Percentiles rank a stretch among this genome's conserved stretches.
Evolutionary conservation across 2,329 filamentous ascomycete species (phyloP).

Genomic region (Diaporthe vexans): DNA sequence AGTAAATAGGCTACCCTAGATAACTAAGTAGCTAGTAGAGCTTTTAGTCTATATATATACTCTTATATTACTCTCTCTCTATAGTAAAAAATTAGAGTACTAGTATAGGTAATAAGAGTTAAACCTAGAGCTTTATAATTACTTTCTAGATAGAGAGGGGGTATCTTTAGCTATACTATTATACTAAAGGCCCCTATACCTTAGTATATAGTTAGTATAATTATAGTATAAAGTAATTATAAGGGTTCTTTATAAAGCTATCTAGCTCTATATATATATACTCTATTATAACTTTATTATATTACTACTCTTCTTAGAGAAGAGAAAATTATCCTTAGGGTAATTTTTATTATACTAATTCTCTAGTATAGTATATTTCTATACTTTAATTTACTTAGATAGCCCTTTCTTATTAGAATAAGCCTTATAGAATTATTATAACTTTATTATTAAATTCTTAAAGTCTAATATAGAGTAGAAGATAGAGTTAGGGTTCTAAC

Average conservation of each 20-base stretch:
- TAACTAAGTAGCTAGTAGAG: too few relatives aligned
- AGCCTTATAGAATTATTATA: neutral
- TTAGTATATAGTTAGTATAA: too few relatives aligned
- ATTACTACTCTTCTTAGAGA: neutral
- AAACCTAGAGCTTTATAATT: too few relatives aligned
- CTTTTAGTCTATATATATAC: too few relatives aligned
- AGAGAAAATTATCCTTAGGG: neutral
- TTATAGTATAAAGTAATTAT: neutral
- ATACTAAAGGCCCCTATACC: too few relatives aligned
- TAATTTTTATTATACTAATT: neutral
- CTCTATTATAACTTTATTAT: neutral
- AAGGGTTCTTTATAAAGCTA: neutral
- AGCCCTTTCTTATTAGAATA: neutral
- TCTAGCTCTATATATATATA: neutral
- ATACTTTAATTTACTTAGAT: neutral
- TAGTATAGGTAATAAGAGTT: too few relatives aligned
- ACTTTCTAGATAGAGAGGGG: too few relatives aligned
- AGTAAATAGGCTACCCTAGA: too few relatives aligned
- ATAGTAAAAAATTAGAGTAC: too few relatives aligned
- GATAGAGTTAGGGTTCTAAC: neutral
- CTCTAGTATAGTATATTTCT: neutral
- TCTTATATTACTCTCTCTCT: too few relatives aligned
- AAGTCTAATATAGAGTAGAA: neutral
- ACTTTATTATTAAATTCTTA: neutral
- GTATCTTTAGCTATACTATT: too few relatives aligned